Percentiles rank a stretch among this genome's conserved stretches.
Evolutionary conservation across 495 filamentous ascomycete species (phyloP).

Genomic region (Podospora pseudoanserina): DNA sequence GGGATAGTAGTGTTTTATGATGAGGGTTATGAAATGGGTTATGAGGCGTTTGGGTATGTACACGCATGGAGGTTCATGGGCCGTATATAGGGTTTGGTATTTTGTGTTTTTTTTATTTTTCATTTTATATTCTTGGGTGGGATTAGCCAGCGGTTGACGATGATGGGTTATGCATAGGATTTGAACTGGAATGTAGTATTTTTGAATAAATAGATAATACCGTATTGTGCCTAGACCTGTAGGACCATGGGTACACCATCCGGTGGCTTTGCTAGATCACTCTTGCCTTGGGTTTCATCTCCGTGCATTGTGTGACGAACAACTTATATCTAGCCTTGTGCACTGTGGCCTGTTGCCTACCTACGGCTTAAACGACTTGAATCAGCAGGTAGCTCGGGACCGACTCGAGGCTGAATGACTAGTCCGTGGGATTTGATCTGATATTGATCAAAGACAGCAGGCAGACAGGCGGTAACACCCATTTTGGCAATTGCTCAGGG

Average conservation of each 20-base stretch:
- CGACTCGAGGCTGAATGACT: neutral
- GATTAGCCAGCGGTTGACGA: neutral
- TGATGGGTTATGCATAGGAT: neutral
- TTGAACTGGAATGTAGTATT: neutral
- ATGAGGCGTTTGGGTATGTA: neutral
- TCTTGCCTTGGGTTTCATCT: neutral
- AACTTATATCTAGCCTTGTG: neutral
- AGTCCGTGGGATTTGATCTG: neutral
- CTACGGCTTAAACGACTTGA: neutral
- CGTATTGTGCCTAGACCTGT: too few species aligned
- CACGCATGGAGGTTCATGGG: neutral
- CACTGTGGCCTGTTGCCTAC: neutral
- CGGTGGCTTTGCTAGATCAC: neutral
- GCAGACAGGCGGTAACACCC: neutral
- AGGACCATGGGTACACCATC: neutral
- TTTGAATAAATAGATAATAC: neutral
- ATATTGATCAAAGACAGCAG: neutral
- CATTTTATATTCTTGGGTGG: neutral
- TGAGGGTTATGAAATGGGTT: neutral
- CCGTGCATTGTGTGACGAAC: too few species aligned
- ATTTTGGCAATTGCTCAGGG: neutral
- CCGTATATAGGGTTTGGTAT: neutral
- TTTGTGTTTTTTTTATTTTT: neutral
- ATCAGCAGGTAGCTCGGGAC: neutral
- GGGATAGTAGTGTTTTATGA: slow-evolving; percentile 26